A percentile compares a stretch with the other conserved stretches of the same genome.
phyloP scores from a whole-genome alignment of 192 early-diverging fungal genomes.

The Coemansia sp. region DNA sequence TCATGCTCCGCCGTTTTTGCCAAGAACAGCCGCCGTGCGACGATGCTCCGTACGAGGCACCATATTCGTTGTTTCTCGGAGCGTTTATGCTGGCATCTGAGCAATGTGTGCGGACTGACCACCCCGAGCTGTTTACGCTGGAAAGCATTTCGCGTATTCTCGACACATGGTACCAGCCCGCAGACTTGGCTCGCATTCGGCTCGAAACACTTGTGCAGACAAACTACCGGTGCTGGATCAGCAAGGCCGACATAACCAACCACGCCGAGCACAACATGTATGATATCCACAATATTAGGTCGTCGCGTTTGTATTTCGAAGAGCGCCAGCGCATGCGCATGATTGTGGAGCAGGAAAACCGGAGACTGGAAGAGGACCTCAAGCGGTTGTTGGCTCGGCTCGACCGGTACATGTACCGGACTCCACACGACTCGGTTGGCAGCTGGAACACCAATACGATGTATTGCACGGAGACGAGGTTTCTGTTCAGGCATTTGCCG shows the following conservation, averaged over 20 bases:
- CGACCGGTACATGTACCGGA: conserved; percentile 33
- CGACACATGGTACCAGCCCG: conserved; percentile 20
- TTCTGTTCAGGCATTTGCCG: conserved; percentile 37
- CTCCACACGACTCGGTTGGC: conserved; percentile 28
- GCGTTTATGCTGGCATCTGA: conserved; percentile 29
- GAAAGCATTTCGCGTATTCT: conserved; percentile 14
- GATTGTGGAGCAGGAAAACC: conserved; percentile 14
- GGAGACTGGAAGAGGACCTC: conserved; percentile 2
- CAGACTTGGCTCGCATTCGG: conserved; percentile 19
- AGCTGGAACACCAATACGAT: conserved; percentile 33
- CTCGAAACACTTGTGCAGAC: conserved; percentile 18
- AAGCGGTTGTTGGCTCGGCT: conserved; percentile 6
- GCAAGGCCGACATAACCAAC: conserved; percentile 3
- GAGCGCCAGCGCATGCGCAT: conserved; percentile 24
- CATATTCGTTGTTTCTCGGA: conserved; percentile 40
- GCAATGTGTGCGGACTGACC: conserved; percentile 13
- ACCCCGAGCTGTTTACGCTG: conserved; percentile 12
- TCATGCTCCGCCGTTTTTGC: conserved; percentile 28
- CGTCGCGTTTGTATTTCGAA: conserved; percentile 16
- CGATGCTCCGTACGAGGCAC: conserved; percentile 34
- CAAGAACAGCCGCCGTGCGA: conserved; percentile 1
- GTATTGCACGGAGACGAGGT: conserved; percentile 34
- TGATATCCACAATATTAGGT: conserved; percentile 18
- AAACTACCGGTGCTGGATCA: conserved; percentile 26
- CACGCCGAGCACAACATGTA: conserved; percentile 28